A percentile compares a stretch with the other conserved stretches of the same genome.
phyloP scores from a whole-genome alignment of 1,139 yeast species.

The Nakaseomyces delphensis region DNA sequence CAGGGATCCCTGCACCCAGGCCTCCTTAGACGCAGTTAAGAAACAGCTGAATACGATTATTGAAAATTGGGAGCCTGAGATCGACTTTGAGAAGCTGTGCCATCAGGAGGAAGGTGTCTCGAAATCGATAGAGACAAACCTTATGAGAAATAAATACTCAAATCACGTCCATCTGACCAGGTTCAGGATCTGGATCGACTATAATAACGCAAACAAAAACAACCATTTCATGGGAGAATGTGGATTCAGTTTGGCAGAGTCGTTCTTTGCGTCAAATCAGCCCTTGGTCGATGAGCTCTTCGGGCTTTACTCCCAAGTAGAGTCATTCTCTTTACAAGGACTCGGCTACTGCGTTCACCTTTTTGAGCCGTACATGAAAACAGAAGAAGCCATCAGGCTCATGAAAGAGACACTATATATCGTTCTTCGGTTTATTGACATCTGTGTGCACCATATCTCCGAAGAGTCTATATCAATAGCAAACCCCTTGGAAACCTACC shows the following conservation, averaged over 20 bases:
- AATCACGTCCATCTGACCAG: slow-evolving; percentile 21
- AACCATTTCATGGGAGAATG: slow-evolving; percentile 7
- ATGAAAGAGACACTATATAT: slow-evolving; percentile 28
- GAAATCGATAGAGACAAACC: slow-evolving; percentile 23
- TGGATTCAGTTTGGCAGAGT: slow-evolving; percentile 5
- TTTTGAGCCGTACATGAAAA: slow-evolving; percentile 12
- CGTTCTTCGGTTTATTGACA: slow-evolving; percentile 27
- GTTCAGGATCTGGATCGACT: slow-evolving; percentile 18
- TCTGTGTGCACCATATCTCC: slow-evolving; percentile 21
- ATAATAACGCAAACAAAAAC: slow-evolving; percentile 9
- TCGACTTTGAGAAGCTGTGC: slow-evolving; percentile 12
- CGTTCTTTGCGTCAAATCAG: slow-evolving; percentile 12
- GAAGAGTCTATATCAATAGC: slow-evolving; percentile 20
- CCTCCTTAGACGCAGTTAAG: slow-evolving; percentile 13
- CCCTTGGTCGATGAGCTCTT: slow-evolving; percentile 27
- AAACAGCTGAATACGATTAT: slow-evolving; percentile 15
- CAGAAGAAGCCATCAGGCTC: slow-evolving; percentile 10
- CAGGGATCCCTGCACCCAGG: not conserved
- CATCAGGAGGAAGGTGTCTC: slow-evolving; percentile 8
- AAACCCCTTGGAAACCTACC: slow-evolving; percentile 22
- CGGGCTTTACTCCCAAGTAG: slow-evolving; percentile 27
- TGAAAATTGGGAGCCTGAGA: slow-evolving; percentile 18
- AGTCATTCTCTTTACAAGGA: slow-evolving; percentile 25
- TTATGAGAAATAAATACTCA: slow-evolving; percentile 24
- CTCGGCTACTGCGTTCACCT: slow-evolving; percentile 19